Evolutionary conservation across 495 filamentous ascomycete genomes (phyloP), one percentile per base, ranked within the genome.

Genomic region (Evansstolkia leycettana): DNA sequence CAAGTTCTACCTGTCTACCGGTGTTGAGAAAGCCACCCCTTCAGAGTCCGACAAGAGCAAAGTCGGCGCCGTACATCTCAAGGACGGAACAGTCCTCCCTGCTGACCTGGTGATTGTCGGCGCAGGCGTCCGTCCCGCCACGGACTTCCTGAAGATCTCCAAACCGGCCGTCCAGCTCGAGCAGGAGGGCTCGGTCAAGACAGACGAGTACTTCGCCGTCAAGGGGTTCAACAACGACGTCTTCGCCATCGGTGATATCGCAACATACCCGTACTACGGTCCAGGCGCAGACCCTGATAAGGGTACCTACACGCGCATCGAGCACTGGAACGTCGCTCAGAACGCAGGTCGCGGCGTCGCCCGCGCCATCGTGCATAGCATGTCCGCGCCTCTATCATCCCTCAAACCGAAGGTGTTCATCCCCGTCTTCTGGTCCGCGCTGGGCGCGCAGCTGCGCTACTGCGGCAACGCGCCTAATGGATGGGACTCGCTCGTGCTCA

Each of bases 311-410:
- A 72, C 70, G 1, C 67, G 84, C 37, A 94, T 94, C 55, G 92
- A 98, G 64, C 90, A 98, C 54, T 98, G 88, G 89, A 87, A 95
- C 54, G 90, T 98, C 2, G 90, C 90, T 2, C 90, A 96, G 57
- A 95, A 95, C 44, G 62, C 80, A 3, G 90, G 90, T 3, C 80
- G 89, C 12, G 63, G 66, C 15, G 90, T 77, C 5, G 90, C 84
- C 3, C 58, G 64, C 36, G 69, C 81, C 40, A 94, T 98, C 38
- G 65, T 72, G 24, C 70, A 78, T 39, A 70, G 44, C 9, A 44
- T 45, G 6, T 34, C 39, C 6, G 36, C 40, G 0, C 33, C 54
- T 0, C 25, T 53, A 7, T 34, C 42, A 1, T 76, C 18, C 53
- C 60, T 43, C 46, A 68, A 64, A 60, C 68, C 79, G 0, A 78